phyloP scores from a whole-genome alignment of 805 yeast species.

The Ascoidea asiatica region DNA sequence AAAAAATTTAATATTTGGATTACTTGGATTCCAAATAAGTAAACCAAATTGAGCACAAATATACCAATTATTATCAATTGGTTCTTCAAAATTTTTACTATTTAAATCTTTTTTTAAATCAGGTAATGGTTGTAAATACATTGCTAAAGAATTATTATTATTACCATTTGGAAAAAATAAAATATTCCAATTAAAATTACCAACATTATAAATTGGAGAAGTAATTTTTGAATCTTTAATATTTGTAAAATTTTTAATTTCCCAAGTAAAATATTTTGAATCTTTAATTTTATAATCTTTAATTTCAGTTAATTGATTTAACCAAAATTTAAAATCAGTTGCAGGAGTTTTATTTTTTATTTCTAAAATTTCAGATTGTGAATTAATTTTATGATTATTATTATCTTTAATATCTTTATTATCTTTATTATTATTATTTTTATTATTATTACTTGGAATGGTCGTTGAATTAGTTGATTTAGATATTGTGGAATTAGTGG shows the following conservation, averaged over 20 bases:
- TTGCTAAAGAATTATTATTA: constrained; percentile 42
- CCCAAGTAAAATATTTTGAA: constrained; percentile 25
- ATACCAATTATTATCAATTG: constrained; percentile 49
- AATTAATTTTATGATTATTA: neutral
- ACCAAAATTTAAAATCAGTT: neutral
- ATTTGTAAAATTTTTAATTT: constrained; percentile 18
- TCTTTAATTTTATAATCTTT: constrained; percentile 18
- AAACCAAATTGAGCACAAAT: constrained; percentile 88
- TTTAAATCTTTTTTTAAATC: constrained; percentile 15
- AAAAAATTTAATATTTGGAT: constrained; percentile 43
- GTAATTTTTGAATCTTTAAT: constrained; percentile 16
- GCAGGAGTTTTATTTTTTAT: neutral
- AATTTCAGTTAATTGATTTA: neutral
- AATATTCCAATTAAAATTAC: constrained; percentile 54
- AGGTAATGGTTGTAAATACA: constrained; percentile 66
- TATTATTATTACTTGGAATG: neutral
- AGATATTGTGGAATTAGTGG: too few relatives aligned
- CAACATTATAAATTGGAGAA: constrained; percentile 38
- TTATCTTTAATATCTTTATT: too few relatives aligned
- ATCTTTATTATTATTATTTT: too few relatives aligned
- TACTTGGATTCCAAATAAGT: constrained; percentile 69
- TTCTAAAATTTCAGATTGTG: too few relatives aligned
- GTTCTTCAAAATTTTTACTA: constrained; percentile 14
- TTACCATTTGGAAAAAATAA: constrained; percentile 72
- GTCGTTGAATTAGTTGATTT: too few relatives aligned